Conservation (phyloP, 1,284 basidiomycete genomes). For the Moesziomyces parantarcticus region DNA sequence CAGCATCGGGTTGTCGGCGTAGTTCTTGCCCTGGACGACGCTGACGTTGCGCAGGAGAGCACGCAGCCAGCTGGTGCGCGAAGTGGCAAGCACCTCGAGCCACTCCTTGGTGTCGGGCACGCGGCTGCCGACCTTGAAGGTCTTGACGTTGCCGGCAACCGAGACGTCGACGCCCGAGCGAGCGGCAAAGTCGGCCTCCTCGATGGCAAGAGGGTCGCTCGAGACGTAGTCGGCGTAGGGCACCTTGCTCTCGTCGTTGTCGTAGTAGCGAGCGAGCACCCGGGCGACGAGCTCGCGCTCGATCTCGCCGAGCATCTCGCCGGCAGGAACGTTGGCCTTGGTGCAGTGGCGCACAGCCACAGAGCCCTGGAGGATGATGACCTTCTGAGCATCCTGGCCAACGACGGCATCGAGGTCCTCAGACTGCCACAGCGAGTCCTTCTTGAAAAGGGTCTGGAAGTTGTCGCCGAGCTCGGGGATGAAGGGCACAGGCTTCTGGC, state of each 20-base stretch:
- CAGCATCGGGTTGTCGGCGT: conserved; percentile 88
- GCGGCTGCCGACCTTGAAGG: conserved; percentile 41
- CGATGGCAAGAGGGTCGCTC: conserved; percentile 69
- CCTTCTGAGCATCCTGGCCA: conserved; percentile 90
- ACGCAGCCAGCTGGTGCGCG: conserved; percentile 83
- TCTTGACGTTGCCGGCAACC: conserved; percentile 71
- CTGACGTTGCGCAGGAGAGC: conserved; percentile 84
- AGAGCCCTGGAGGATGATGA: conserved; percentile 96
- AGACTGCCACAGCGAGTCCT: conserved; percentile 97
- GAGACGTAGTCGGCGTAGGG: conserved; percentile 89
- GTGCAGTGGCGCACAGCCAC: conserved; percentile 89
- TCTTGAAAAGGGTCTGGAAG: conserved; percentile 78
- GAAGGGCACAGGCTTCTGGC: conserved; percentile 98
- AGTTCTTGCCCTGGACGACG: conserved; percentile 72
- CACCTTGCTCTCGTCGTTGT: conserved; percentile 80
- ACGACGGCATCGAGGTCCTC: conserved; percentile 99
- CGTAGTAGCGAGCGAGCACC: conserved; percentile 84
- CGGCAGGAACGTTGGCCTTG: conserved; percentile 91
- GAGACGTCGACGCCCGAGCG: conserved; percentile 71
- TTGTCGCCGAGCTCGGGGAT: conserved; percentile 89
- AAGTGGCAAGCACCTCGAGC: conserved; percentile 86
- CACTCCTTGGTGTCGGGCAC: conserved; percentile 73
- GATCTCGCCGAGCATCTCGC: conserved; percentile 88
- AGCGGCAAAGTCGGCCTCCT: conserved; percentile 68
- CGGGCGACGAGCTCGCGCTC: conserved; percentile 81